These are phyloP conservation scores for Lichenothelia convexa DNA, from an alignment of 495 filamentous ascomycete species.

Conservation along the genomic window DNA sequence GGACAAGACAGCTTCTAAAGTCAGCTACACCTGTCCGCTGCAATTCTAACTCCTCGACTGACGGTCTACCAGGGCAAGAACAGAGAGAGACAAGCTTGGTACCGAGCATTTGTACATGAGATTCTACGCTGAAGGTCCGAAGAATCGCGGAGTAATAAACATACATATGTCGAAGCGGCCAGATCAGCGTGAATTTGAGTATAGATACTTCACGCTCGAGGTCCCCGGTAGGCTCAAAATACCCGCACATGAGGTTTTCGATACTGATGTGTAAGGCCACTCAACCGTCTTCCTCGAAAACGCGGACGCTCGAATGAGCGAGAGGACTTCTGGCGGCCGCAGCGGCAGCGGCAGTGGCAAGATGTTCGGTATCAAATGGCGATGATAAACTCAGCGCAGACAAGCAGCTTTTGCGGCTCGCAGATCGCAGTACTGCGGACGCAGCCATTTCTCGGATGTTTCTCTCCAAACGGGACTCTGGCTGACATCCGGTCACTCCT, in stretches of 20 bases:
- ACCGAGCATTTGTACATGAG: constrained; percentile 71
- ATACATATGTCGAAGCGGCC: constrained; percentile 57
- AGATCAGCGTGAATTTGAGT: constrained; percentile 50
- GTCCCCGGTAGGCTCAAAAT: constrained; percentile 32
- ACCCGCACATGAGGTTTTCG: background rate
- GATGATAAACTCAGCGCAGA: constrained; percentile 16
- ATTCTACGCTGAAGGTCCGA: constrained; percentile 78
- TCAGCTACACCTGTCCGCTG: too few relatives aligned
- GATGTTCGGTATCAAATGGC: constrained; percentile 51
- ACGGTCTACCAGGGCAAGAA: constrained; percentile 45
- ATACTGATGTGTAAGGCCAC: constrained; percentile 23
- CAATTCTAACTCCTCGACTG: background rate
- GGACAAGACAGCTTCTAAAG: too few relatives aligned
- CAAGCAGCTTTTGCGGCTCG: too few relatives aligned
- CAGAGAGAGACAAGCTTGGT: constrained; percentile 51
- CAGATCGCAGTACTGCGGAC: too few relatives aligned
- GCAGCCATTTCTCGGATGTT: too few relatives aligned
- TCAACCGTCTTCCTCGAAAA: constrained; percentile 45
- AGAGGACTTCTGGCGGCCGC: constrained; percentile 19
- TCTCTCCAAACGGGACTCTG: too few relatives aligned
- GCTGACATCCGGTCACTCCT: too few relatives aligned
- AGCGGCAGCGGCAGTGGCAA: constrained; percentile 28
- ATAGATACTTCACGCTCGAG: constrained; percentile 66
- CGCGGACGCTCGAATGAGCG: constrained; percentile 22
- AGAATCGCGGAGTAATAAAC: constrained; percentile 52